Evolutionary conservation across 2,329 filamentous ascomycete species (phyloP), one percentile per base, ranked within the genome.

Genomic region (Aspergillus ochraceus): DNA sequence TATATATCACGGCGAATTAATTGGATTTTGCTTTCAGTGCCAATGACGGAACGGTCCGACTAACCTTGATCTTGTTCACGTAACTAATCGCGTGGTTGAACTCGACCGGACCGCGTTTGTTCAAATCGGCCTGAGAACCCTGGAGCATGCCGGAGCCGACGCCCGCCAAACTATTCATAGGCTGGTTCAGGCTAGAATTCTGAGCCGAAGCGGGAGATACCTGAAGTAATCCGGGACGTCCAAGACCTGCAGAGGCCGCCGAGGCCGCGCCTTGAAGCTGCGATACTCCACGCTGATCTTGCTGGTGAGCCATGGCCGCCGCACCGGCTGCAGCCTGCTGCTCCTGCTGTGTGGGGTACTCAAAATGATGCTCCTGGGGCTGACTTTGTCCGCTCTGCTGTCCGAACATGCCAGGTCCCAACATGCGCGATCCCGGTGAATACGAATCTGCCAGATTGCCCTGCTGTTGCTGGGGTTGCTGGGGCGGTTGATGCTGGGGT

Each of bases 41-140:
- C 26, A 29, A 29, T 29, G 6, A 29, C 8, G 26, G 26, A 29
- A 29, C 26, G 26, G 6, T 29, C 26, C 9, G 24, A 60, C 84
- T 75, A 79, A 95, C 93, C 88, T 99, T 99, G 71, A 99, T 99
- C 80, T 99, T 99, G 74, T 99, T 99, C 57, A 99, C 95, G 71
- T 99, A 99, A 75, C 93, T 98, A 64, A 99, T 99, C 0, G 95
- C 95, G 78, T 99, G 95, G 74, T 99, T 99, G 77, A 99, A 99
- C 73, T 99, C 95, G 19, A 99, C 95, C 1, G 95, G 95, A 0
- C 93, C 94, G 58, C 93, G 87, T 72, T 95, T 96, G 76, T 96
- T 93, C 73, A 91, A 68, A 55, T 81, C 82, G 55, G 76, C 77
- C 58, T 80, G 78, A n/a, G 74, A 75, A 26, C 77, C 81, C 79